These are phyloP conservation scores for Phytophthora foliorum DNA, from an alignment of 352 stramenopile species.

Conservation along the genomic window DNA sequence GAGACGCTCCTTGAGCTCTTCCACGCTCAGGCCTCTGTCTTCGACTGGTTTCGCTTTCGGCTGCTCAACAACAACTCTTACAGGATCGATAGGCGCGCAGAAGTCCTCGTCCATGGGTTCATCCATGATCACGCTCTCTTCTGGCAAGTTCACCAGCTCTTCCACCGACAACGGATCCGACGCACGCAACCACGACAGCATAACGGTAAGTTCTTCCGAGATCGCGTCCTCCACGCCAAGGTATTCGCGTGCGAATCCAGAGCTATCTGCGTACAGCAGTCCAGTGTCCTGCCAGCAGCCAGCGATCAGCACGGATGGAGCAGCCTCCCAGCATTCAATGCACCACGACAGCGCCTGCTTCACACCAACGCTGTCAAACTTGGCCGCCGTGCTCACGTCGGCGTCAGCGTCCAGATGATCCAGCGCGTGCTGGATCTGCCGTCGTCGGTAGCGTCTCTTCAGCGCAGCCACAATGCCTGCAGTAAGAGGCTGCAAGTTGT, in stretches of 20 bases:
- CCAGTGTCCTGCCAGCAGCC: conserved; percentile 32
- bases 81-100: conserved; percentile 23
- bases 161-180: conserved; percentile 29
- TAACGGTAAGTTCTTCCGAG: conserved; percentile 32
- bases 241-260: conserved; percentile 2
- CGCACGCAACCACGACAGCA: conserved; percentile 36
- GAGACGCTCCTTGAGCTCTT: conserved; percentile 38
- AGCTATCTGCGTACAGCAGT: conserved; percentile 12
- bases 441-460: conserved; percentile 40
- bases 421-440: conserved; percentile 37
- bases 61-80: conserved; percentile 9
- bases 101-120: conserved; percentile 42
- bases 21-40: conserved; percentile 15
- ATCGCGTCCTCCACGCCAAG: conserved; percentile 17
- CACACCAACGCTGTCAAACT: conserved; percentile 33
- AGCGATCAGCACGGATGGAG: conserved; percentile 25
- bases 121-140: conserved; percentile 41
- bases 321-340: conserved; percentile 30
- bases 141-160: conserved; percentile 35
- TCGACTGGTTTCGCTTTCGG: not conserved
- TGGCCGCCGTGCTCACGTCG: conserved; percentile 19
- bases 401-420: conserved; percentile 37
- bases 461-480: conserved; percentile 35
- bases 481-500: conserved; percentile 34
- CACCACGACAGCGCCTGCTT: conserved; percentile 39